phyloP scores from a whole-genome alignment of 768 basidiomycete genomes.

The Tulasnella calospora region DNA sequence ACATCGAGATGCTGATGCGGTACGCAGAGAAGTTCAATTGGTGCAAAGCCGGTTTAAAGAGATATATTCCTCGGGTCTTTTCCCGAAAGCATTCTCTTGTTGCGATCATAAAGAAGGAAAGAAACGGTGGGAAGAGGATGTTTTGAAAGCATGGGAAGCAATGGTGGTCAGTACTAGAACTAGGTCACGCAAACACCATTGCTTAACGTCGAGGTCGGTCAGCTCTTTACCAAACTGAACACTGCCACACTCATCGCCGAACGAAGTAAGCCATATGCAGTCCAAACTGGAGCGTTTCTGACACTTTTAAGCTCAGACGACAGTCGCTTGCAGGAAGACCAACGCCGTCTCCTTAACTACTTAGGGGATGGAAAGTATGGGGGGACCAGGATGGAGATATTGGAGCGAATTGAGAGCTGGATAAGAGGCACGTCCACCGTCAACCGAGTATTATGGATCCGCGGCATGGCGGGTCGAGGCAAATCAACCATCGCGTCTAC shows the following conservation, averaged over 20 bases:
- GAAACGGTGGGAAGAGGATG: too few relatives aligned
- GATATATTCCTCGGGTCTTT: too few relatives aligned
- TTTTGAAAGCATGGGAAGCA: too few relatives aligned
- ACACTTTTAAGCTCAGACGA: background rate
- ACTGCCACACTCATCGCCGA: slow-evolving; percentile 37
- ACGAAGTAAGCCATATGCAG: slow-evolving; percentile 94
- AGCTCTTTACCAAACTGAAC: background rate
- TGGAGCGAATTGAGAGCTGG: background rate
- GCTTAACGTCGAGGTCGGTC: too few relatives aligned
- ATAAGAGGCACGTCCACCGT: background rate
- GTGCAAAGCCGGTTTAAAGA: too few relatives aligned
- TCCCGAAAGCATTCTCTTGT: too few relatives aligned
- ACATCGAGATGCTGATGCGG: too few relatives aligned
- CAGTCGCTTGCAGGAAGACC: background rate
- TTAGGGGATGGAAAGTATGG: slow-evolving; percentile 95
- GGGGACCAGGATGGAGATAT: slow-evolving; percentile 33
- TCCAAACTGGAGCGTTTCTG: slow-evolving; percentile 44
- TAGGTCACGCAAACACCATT: too few relatives aligned
- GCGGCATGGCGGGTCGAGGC: background rate
- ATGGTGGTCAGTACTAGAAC: too few relatives aligned
- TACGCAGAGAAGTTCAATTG: too few relatives aligned
- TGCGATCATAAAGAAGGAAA: too few relatives aligned
- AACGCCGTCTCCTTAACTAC: slow-evolving; percentile 95
- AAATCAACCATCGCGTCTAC: background rate
- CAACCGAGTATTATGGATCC: background rate